phyloP scores from a whole-genome alignment of 768 basidiomycete species.

The Lactarius quietus region DNA sequence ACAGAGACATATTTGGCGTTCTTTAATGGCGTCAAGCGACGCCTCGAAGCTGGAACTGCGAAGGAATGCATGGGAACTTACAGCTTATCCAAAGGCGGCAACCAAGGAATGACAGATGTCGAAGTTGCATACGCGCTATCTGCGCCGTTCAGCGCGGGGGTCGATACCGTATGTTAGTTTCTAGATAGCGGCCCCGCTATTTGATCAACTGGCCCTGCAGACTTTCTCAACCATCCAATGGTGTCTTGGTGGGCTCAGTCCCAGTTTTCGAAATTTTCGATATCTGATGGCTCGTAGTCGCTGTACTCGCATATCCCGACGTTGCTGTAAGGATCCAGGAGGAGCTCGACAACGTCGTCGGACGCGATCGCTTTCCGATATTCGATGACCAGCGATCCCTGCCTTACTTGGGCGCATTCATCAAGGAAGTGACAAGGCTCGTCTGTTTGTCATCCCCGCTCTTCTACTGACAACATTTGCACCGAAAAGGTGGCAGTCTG shows the following conservation, averaged over 20 bases:
- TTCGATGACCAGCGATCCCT: slow-evolving; percentile 22
- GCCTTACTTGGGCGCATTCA: slow-evolving; percentile 21
- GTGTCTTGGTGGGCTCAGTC: slow-evolving; percentile 5
- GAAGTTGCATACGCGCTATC: slow-evolving; percentile 15
- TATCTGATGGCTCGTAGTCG: slow-evolving; percentile 5
- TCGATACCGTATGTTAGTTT: slow-evolving; percentile 15
- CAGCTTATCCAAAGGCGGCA: slow-evolving; percentile 2
- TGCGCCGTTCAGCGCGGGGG: slow-evolving; percentile 18
- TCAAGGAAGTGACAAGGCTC: slow-evolving; percentile 25
- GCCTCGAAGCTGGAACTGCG: background rate
- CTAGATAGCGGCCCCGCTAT: too few relatives aligned
- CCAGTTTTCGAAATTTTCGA: background rate
- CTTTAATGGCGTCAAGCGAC: slow-evolving; percentile 3
- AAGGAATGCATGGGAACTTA: slow-evolving; percentile 17
- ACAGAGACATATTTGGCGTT: background rate
- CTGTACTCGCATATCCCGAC: slow-evolving; percentile 21
- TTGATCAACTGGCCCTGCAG: background rate
- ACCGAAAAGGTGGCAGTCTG: slow-evolving; percentile 11
- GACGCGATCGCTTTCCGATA: slow-evolving; percentile 22
- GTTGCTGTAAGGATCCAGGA: slow-evolving; percentile 20
- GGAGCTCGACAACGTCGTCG: slow-evolving; percentile 23
- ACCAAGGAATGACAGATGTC: slow-evolving; percentile 7
- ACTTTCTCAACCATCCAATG: slow-evolving; percentile 9
- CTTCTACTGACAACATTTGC: background rate
- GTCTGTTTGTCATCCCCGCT: background rate